A percentile compares a stretch with the other conserved stretches of the same genome.
Conservation (phyloP, 768 basidiomycete genomes). For the Leccinum broughii region DNA sequence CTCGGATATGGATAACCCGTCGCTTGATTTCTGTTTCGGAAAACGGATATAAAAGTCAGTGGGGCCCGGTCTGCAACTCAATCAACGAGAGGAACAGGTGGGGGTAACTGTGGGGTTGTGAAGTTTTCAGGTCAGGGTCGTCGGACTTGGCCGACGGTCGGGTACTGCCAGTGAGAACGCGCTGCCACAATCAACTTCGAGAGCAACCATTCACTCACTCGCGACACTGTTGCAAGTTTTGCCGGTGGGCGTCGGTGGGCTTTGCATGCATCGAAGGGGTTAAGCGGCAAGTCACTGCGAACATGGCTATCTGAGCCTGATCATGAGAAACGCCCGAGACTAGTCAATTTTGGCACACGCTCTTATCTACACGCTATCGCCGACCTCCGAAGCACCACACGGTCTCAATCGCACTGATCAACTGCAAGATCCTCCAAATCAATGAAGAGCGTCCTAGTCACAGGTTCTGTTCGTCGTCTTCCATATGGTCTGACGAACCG, state of each 20-base stretch:
- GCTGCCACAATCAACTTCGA: neutral
- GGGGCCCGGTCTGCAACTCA: too few relatives aligned
- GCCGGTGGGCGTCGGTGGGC: neutral
- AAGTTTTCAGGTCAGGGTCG: too few relatives aligned
- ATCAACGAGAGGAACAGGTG: too few relatives aligned
- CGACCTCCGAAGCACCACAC: too few relatives aligned
- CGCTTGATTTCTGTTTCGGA: neutral
- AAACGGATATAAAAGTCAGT: neutral
- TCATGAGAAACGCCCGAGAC: neutral
- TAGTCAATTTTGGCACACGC: too few relatives aligned
- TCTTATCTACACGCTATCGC: too few relatives aligned
- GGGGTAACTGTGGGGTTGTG: too few relatives aligned
- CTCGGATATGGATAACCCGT: neutral
- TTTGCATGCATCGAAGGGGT: neutral
- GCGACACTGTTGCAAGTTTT: neutral
- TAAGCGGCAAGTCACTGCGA: neutral
- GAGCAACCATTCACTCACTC: too few relatives aligned
- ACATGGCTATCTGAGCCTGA: neutral
- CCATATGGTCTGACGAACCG: constrained; percentile 13
- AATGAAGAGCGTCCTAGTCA: constrained; percentile 54
- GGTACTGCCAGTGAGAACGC: too few relatives aligned
- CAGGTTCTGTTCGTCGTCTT: constrained; percentile 39
- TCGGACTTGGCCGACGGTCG: too few relatives aligned
- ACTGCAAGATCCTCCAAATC: neutral
- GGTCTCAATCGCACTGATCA: neutral